Conservation (phyloP, 163 green algal species). For the Chlorella variabilis region DNA sequence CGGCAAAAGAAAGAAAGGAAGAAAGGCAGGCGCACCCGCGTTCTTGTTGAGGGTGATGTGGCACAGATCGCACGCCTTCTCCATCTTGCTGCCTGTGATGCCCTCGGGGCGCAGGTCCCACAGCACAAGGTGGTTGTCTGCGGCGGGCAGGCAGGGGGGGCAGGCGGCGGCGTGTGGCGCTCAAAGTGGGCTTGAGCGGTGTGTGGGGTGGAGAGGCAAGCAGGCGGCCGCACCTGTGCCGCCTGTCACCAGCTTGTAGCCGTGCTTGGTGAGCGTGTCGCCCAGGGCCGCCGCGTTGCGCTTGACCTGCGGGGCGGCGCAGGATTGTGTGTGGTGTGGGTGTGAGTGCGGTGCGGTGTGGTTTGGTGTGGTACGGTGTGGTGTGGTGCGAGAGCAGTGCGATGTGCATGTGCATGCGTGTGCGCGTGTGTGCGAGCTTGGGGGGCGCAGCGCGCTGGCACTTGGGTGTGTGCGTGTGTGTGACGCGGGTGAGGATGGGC, state of each 20-base stretch:
- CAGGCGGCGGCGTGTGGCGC: background rate
- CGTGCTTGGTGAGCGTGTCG: conserved; percentile 72
- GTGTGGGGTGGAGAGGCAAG: background rate
- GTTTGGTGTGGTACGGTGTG: too few species aligned
- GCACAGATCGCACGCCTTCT: conserved; percentile 92
- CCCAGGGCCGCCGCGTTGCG: conserved; percentile 88
- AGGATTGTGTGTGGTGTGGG: background rate
- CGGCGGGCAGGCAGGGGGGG: background rate
- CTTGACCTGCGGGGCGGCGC: conserved; percentile 60
- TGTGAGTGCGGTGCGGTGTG: too few species aligned
- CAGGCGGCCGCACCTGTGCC: conserved; percentile 79
- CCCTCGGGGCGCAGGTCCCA: conserved; percentile 94
- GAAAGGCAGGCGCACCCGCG: conserved; percentile 56
- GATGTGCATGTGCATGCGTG: too few species aligned
- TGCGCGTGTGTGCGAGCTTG: too few species aligned
- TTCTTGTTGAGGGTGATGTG: conserved; percentile 99
- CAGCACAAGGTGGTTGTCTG: conserved; percentile 71
- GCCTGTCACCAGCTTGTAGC: conserved; percentile 96
- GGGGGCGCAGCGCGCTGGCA: too few species aligned
- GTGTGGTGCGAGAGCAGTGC: too few species aligned
- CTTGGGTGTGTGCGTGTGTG: too few species aligned
- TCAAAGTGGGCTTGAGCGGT: too few species aligned
- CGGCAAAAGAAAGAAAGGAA: too few species aligned
- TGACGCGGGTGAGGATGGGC: background rate
- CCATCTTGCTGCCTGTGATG: conserved; percentile 89